Base-by-base conservation (phyloP, 345 rosid genomes). In the Syzygium aromaticum region DNA sequence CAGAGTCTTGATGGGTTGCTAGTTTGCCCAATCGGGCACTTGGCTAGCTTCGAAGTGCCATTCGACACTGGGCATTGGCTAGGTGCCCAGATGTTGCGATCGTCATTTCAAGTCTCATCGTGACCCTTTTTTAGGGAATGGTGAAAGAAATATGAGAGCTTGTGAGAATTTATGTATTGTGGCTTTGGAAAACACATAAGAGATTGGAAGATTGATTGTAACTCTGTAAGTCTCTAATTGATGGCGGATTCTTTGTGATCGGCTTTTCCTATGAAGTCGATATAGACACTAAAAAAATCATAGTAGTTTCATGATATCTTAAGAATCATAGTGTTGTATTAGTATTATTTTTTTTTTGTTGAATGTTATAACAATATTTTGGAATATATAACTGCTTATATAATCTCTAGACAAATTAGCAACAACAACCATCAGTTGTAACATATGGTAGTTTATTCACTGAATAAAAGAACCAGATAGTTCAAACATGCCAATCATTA, bases 381-480 rank as follows among this genome's bases (percentile, higher is more conserved):
- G 30, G 7, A 61, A 61, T 61, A 61, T 61, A 61, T 52, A 28
- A 61, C 13, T 61, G 16, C 67, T n/a, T 13, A 61, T 13, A 3
- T 61, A n/a, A 61, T 61, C 73, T 61, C 73, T 13, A 13, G 0
- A 61, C 28, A n/a, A 61, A 7, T n/a, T 61, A n/a, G 33, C 33
- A 61, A 5, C 73, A 13, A 61, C n/a, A 61, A 0, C 33, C 73
- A n/a, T 61, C 33, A 43, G 6, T 61, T 61, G n/a, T 61, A n/a
- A n/a, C 9, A 61, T 0, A 3, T n/a, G n/a, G 2, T 61, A n/a
- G n/a, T 6, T n/a, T 61, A 61, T 0, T 61, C 9, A 61, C n/a
- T n/a, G 38, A 61, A n/a, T 13, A 43, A 43, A 6, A 43, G 46
- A 43, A 43, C 46, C 12, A 61, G 4, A 13, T 61, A 61, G 2